Evolutionary conservation across 192 early-diverging fungal species (phyloP).

Genomic region (Gaertneriomyces semiglobifer): DNA sequence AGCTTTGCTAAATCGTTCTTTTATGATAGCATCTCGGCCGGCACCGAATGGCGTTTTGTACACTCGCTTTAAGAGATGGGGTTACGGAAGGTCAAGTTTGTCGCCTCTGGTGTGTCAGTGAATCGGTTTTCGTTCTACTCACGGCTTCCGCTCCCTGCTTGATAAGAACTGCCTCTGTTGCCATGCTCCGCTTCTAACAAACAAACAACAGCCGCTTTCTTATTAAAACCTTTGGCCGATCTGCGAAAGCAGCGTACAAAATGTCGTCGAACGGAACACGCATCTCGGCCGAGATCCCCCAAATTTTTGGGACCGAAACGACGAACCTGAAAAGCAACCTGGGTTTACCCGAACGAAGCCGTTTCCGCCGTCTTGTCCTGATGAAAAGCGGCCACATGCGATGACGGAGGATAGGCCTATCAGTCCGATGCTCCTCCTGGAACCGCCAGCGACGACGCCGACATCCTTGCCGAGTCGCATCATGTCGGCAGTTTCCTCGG

Average conservation of each 20-base stretch:
- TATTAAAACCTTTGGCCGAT: not conserved
- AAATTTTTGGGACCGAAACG: too few relatives aligned
- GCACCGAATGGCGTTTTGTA: slow-evolving; percentile 65
- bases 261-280: too few relatives aligned
- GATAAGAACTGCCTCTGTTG: slow-evolving; percentile 51
- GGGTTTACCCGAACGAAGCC: too few relatives aligned
- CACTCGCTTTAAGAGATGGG: slow-evolving; percentile 55
- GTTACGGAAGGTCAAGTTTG: not conserved
- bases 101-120: not conserved
- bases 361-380: too few relatives aligned
- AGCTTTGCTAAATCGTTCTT: slow-evolving; percentile 89
- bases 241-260: not conserved
- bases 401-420: too few relatives aligned
- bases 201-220: not conserved
- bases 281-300: too few relatives aligned
- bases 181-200: not conserved
- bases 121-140: slow-evolving; percentile 18
- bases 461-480: too few relatives aligned
- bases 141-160: slow-evolving; percentile 90
- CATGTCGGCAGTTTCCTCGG: too few relatives aligned
- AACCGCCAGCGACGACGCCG: too few relatives aligned
- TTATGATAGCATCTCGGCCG: slow-evolving; percentile 65
- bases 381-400: too few relatives aligned
- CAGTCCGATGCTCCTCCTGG: too few relatives aligned
- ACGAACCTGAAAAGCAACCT: too few relatives aligned